Evolutionary conservation across 345 rosid genomes (phyloP).

Genomic region (Salix exigua): DNA sequence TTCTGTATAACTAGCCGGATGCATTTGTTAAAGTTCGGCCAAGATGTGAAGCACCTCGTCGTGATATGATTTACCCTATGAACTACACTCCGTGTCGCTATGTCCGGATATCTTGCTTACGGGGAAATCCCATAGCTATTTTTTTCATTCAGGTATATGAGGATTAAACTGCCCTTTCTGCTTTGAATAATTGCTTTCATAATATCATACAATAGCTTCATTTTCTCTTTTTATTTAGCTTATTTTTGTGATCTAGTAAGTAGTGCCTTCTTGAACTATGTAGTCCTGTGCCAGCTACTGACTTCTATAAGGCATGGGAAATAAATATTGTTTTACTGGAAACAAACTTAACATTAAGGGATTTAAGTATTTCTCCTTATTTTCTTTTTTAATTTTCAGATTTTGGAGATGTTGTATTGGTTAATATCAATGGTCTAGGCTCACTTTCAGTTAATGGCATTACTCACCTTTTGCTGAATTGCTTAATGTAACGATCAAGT

Average conservation of each 20-base stretch:
- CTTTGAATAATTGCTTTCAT: background rate
- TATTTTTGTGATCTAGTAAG: too few species aligned
- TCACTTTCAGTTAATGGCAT: background rate
- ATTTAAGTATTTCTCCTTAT: background rate
- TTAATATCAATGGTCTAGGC: background rate
- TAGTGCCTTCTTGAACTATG: background rate
- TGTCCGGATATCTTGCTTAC: slow-evolving; percentile 74
- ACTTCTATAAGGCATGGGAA: background rate
- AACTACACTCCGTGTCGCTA: slow-evolving; percentile 80
- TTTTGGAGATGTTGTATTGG: background rate
- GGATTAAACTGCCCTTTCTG: background rate
- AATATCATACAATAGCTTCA: background rate
- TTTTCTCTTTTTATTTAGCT: background rate
- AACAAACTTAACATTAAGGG: background rate
- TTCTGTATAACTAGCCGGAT: slow-evolving; percentile 55
- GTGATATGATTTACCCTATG: slow-evolving; percentile 72
- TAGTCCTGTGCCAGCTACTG: background rate
- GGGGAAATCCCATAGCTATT: slow-evolving; percentile 84
- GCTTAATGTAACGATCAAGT: background rate
- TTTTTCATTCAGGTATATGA: slow-evolving; percentile 73
- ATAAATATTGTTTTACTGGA: background rate
- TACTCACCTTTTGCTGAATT: background rate
- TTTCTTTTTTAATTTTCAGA: background rate
- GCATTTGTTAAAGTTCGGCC: slow-evolving; percentile 77
- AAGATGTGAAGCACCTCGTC: slow-evolving; percentile 89